Percentiles rank a stretch among this genome's conserved stretches.
Conservation (phyloP, 2,329 filamentous ascomycete genomes). For the Coleophoma crateriformis region DNA sequence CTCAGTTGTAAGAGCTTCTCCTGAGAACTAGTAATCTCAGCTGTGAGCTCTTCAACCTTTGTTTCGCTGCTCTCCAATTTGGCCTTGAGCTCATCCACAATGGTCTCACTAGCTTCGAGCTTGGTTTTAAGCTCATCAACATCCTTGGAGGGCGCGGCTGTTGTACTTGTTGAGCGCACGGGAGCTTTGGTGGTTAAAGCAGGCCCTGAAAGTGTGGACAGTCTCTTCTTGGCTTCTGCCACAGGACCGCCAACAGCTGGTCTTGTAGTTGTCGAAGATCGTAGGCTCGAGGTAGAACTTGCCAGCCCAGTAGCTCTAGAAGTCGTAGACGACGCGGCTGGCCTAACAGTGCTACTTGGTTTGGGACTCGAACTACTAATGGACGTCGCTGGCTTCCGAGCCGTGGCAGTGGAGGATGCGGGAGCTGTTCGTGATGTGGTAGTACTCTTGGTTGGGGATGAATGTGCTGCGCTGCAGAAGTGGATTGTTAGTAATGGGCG, state of each 20-base stretch:
- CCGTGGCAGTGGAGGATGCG: slow-evolving; percentile 13
- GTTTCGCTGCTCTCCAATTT: slow-evolving; percentile 53
- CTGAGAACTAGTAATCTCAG: slow-evolving; percentile 49
- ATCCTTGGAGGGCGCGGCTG: slow-evolving; percentile 43
- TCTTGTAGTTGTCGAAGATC: slow-evolving; percentile 25
- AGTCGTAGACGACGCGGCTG: slow-evolving; percentile 32
- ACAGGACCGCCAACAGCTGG: slow-evolving; percentile 30
- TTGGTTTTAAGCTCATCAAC: slow-evolving; percentile 56
- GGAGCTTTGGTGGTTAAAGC: slow-evolving; percentile 31
- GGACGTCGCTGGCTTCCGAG: slow-evolving; percentile 22
- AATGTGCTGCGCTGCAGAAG: not conserved
- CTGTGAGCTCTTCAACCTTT: slow-evolving; percentile 51
- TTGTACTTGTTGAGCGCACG: slow-evolving; percentile 33
- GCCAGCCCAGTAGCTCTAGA: slow-evolving; percentile 24
- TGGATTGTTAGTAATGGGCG: not conserved
- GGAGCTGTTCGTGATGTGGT: not conserved
- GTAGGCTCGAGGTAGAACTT: slow-evolving; percentile 20
- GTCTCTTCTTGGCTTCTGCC: slow-evolving; percentile 49
- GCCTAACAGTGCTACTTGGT: slow-evolving; percentile 21
- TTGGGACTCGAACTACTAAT: slow-evolving; percentile 28
- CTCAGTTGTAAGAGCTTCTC: slow-evolving; percentile 49
- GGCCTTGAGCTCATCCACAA: slow-evolving; percentile 55
- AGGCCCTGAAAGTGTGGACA: slow-evolving; percentile 43
- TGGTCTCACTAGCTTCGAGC: slow-evolving; percentile 50
- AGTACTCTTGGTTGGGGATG: not conserved